Base-by-base conservation (phyloP, 176 grass and related monocot genomes). In the Sorghum bicolor region DNA sequence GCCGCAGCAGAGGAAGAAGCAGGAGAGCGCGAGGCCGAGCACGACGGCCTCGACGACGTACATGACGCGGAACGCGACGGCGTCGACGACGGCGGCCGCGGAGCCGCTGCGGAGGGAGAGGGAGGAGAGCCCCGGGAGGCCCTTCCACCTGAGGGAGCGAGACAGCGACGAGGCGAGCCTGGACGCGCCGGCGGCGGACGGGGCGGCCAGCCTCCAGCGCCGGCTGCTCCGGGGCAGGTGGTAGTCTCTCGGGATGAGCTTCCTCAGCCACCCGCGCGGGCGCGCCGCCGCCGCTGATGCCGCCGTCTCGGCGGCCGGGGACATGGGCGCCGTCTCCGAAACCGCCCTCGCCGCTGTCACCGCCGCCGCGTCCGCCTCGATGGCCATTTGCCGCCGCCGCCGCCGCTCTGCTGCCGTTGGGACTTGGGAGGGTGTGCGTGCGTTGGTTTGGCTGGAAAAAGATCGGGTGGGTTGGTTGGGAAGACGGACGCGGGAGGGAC, bases 1-100 rank as follows among this genome's bases (percentile, higher is more conserved):
- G 0, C 96, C 96, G 71, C 93, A 95, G 84, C 93, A 98, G 55
- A 95, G 82, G 87, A 92, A 95, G 92, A 98, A 98, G 96, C 91
- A 93, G 12, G 84, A 93, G 72, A 98, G 84, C 13, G 89, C 91
- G 75, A 89, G 79, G 3, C 92, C 96, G 0, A 98, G 96, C 48
- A 98, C 88, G 19, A 98, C 89, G n/a, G 93, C 93, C 75, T 98
- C 96, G 22, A 91, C 72, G 64, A 82, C 93, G 82, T 90, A 98
- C 80, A 98, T 88, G 28, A 95, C 58, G 22, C 78, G 85, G 78
- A 93, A 98, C 11, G 79, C 22, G 26, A 98, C 77, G 19, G 89
- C 81, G 67, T 98, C 93, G 38, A 90, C 31, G 39, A 33, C 75
- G 48, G 89, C 89, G 13, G 89, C 79, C 6, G 84, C 84, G 50